Conservation (phyloP, 257 asterid genomes). For the Ligustrum vulgare region DNA sequence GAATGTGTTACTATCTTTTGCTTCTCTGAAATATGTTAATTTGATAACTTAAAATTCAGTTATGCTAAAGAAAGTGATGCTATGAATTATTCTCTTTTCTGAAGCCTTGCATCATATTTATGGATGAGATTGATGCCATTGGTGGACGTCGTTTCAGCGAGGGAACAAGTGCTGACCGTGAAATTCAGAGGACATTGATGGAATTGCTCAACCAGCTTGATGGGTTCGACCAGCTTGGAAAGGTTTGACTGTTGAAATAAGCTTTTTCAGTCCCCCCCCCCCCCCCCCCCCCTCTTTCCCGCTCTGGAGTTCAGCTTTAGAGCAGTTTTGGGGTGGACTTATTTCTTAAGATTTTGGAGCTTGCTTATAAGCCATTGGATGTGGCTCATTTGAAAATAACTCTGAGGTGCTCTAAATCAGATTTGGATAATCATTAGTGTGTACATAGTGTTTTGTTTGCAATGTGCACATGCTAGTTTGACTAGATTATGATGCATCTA, state of each 20-base stretch:
- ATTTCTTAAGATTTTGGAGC: background rate
- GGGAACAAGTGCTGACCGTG: conserved; percentile 99
- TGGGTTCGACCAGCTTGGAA: conserved; percentile 96
- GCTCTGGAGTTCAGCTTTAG: background rate
- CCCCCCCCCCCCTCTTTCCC: too few relatives aligned
- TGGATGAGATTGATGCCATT: conserved; percentile 98
- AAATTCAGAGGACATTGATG: conserved; percentile 95
- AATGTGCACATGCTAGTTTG: background rate
- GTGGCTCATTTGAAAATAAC: background rate
- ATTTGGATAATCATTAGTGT: background rate
- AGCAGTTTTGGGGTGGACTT: background rate
- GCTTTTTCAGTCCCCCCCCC: background rate
- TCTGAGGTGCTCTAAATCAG: background rate
- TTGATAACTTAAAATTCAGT: conserved; percentile 6
- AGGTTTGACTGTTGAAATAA: conserved; percentile 43
- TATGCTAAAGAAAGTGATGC: background rate
- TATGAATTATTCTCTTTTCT: conserved; percentile 8
- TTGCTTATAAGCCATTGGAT: background rate
- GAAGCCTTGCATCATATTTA: conserved; percentile 96
- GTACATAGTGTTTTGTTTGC: background rate
- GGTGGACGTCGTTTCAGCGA: conserved; percentile 97
- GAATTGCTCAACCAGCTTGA: conserved; percentile 93
- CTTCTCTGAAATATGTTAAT: background rate
- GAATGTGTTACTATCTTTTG: background rate
- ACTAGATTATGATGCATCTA: conserved; percentile 8